Evolutionary conservation across 371 early-diverging fungal genomes (phyloP), one percentile per base, ranked within the genome.

Genomic region (Amoeboaphelidium protococcarum): DNA sequence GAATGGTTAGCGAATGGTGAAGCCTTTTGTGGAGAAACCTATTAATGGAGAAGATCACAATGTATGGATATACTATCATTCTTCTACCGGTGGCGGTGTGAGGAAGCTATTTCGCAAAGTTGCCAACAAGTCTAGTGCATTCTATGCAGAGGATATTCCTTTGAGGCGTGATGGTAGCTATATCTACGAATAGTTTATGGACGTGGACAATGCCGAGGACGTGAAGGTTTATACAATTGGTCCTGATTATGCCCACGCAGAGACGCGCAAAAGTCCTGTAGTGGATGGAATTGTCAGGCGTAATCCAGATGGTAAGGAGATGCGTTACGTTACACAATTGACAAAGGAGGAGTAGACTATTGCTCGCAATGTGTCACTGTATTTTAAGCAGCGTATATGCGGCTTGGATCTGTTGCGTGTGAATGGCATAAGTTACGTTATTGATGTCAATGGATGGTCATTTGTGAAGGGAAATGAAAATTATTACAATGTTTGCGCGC

Each of bases 391-490:
- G 54, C 68, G 73, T 2, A 82, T 97, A 1, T 97, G 98, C 55
- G 98, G 98, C 0, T 80, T 95, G 50, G 98, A 98, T 61, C 59
- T 94, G 21, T 60, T 98, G 46, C 75, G 98, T 3, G 74, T 74
- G 1, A 59, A 62, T 42, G 87, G 88, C 12, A 66, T 70, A 53
- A 84, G 89, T 2, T 83, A 78, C 59, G 90, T 95, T 6, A 91
- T 98, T 55, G 98, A 98, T 60, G 94, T 98, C 47, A 98, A 98
- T 54, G 98, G 98, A 6, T 98, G 98, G 98, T 86, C 87, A 23
- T 98, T 98, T 66, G 98, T 98, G 45, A 98, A 98, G 61, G 90
- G 89, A 48, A 88, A 80, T 55, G 76, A 79, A 43, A 68, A 73
- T 19, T 98, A 98, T 58, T 92, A 90, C 58, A 85, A 84, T 55